Evolutionary conservation across 306 rosid genomes (phyloP).

Genomic region (Vigna trinervia): DNA sequence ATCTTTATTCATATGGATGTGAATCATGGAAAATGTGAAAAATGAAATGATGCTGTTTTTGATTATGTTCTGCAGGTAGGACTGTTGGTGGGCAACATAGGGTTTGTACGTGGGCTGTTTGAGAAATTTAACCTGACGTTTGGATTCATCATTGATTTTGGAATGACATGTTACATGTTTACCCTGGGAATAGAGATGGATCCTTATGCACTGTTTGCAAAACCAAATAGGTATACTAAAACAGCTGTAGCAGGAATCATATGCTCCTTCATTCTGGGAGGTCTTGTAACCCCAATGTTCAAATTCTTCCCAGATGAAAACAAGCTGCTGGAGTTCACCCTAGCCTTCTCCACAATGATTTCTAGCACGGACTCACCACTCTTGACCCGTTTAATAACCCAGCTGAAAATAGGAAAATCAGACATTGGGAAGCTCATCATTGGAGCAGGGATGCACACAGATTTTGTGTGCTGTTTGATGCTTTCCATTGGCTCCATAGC

Average conservation of each 20-base stretch:
- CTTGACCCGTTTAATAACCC: slow-evolving; percentile 72
- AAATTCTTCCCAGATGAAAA: slow-evolving; percentile 15
- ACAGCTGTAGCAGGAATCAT: slow-evolving; percentile 70
- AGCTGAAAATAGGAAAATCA: slow-evolving; percentile 74
- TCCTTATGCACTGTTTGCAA: slow-evolving; percentile 54
- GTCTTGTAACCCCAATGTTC: slow-evolving; percentile 53
- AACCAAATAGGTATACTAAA: slow-evolving; percentile 58
- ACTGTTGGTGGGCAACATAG: slow-evolving; percentile 63
- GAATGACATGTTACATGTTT: slow-evolving; percentile 89
- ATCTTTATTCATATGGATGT: too few relatives aligned
- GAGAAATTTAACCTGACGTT: slow-evolving; percentile 49
- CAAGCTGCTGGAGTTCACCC: slow-evolving; percentile 50
- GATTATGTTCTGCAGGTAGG: slow-evolving; percentile 63
- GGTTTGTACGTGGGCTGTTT: slow-evolving; percentile 42
- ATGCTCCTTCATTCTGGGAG: slow-evolving; percentile 57
- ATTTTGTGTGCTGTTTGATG: slow-evolving; percentile 61
- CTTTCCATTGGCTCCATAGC: slow-evolving; percentile 66
- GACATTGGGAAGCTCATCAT: slow-evolving; percentile 83
- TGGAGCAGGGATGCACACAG: slow-evolving; percentile 77
- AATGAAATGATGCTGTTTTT: not conserved
- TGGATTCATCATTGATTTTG: slow-evolving; percentile 74
- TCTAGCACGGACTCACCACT: slow-evolving; percentile 82
- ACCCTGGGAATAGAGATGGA: slow-evolving; percentile 91
- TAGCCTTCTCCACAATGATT: slow-evolving; percentile 58
- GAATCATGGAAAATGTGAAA: too few relatives aligned